Evolutionary conservation across 768 basidiomycete genomes (phyloP).

Genomic region (Trametes gibbosa): DNA sequence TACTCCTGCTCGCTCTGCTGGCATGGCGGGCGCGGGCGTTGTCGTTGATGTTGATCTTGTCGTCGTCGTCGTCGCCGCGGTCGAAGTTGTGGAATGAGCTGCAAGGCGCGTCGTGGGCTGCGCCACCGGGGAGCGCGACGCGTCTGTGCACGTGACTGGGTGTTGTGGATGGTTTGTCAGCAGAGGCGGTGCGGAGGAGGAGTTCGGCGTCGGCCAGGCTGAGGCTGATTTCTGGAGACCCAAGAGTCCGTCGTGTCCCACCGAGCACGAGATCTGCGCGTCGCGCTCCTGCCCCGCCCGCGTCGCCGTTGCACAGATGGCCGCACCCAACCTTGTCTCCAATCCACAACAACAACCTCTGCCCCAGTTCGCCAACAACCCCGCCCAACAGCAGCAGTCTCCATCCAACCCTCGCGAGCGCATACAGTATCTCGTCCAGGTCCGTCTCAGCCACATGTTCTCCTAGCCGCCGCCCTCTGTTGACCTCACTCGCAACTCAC

Average conservation of each 20-base stretch:
- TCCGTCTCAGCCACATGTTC: slow-evolving; percentile 9
- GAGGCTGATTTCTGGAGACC: neutral
- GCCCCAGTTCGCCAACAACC: slow-evolving; percentile 15
- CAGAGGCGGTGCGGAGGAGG: slow-evolving; percentile 1
- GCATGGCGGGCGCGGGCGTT: slow-evolving; percentile 43
- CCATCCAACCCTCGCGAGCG: slow-evolving; percentile 19
- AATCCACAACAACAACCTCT: slow-evolving; percentile 21
- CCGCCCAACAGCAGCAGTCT: slow-evolving; percentile 16
- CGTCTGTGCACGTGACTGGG: slow-evolving; percentile 20
- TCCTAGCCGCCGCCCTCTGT: neutral
- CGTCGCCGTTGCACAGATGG: slow-evolving; percentile 18
- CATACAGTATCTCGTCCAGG: slow-evolving; percentile 29
- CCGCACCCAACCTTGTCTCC: slow-evolving; percentile 27
- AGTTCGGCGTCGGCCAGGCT: slow-evolving; percentile 7
- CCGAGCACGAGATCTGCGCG: slow-evolving; percentile 35
- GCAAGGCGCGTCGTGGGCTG: neutral
- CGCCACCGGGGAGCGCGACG: slow-evolving; percentile 17
- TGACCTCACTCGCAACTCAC: slow-evolving; percentile 7
- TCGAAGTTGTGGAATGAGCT: slow-evolving; percentile 8
- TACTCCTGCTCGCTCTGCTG: slow-evolving; percentile 79
- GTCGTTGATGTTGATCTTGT: slow-evolving; percentile 62
- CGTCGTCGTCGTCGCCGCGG: slow-evolving; percentile 46
- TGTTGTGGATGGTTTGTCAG: slow-evolving; percentile 10
- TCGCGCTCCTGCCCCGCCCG: slow-evolving; percentile 20
- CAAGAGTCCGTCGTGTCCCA: slow-evolving; percentile 6